phyloP scores from a whole-genome alignment of 1,284 basidiomycete genomes.

The Rhodofomes roseus region DNA sequence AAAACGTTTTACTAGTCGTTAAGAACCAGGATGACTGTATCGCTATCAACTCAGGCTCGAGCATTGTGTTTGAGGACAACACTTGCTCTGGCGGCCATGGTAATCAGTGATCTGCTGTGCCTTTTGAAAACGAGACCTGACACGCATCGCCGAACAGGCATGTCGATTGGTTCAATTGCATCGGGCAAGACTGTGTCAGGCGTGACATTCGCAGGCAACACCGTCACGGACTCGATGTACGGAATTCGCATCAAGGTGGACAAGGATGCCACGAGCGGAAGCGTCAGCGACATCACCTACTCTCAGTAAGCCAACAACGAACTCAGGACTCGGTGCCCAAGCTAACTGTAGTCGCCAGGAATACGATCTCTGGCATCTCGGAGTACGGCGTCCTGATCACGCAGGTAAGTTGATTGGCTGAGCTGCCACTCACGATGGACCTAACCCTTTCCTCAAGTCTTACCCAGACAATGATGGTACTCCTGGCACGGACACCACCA shows the following conservation, averaged over 20 bases:
- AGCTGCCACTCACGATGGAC: neutral
- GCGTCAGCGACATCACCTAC: constrained; percentile 36
- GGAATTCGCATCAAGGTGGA: constrained; percentile 37
- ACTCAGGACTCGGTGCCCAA: too few relatives aligned
- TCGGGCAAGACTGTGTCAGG: constrained; percentile 43
- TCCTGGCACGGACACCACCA: constrained; percentile 32
- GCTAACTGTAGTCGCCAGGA: constrained; percentile 5
- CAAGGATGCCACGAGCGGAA: constrained; percentile 28
- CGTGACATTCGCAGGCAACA: constrained; percentile 46
- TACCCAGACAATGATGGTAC: constrained; percentile 35
- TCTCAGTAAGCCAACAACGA: constrained; percentile 19
- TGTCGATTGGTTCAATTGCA: constrained; percentile 38
- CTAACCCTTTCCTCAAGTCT: constrained; percentile 18
- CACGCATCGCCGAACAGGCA: too few relatives aligned
- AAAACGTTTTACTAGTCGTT: neutral
- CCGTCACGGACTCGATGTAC: constrained; percentile 24
- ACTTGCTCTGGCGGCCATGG: constrained; percentile 57
- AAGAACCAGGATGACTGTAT: constrained; percentile 56
- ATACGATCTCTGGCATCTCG: constrained; percentile 23
- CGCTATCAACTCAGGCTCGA: constrained; percentile 54
- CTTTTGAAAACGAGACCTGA: too few relatives aligned
- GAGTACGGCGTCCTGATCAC: constrained; percentile 38
- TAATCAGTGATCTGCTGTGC: neutral
- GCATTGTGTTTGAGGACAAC: constrained; percentile 51
- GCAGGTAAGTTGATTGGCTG: constrained; percentile 22